Evolutionary conservation across 495 filamentous ascomycete species (phyloP), one percentile per base, ranked within the genome.

Genomic region (Trichoderma orchidacearum): DNA sequence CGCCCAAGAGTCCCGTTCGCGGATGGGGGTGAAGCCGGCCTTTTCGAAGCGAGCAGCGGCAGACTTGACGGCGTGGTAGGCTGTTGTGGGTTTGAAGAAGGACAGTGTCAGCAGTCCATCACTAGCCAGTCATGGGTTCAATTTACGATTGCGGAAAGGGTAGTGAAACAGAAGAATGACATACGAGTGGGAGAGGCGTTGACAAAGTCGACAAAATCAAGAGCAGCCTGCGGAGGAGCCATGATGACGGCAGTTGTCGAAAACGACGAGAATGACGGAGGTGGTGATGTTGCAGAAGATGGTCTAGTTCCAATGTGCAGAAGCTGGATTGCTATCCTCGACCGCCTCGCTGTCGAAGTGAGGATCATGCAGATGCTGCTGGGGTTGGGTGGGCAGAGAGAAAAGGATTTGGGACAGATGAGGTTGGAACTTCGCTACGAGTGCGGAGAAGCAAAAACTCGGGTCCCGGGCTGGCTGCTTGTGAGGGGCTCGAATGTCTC

Each of bases 141-240:
- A n/a, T n/a, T n/a, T n/a, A n/a, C n/a, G 13, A 15, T 31, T 27
- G 36, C 31, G 18, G 3, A 7, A 30, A 38, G 6, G 9, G 11
- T 29, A 2, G 30, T 41, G 56, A 52, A 6, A 27, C n/a, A n/a
- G n/a, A n/a, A 51, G 51, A 1, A 30, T 30, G 25, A 60, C 84
- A 59, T 81, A 98, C 93, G 92, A 58, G 91, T 95, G 12, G 94
- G 93, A 52, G 90, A 95, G 55, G 85, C 85, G 71, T 96, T 93
- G 67, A 98, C 84, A 74, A 95, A 98, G 67, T 87, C 85, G 63
- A 96, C 69, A 64, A 98, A 95, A 69, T 90, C 87, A 71, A 86
- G 72, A 53, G 87, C 90, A 54, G 82, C 75, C 30, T 79, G 70
- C 54, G 79, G 78, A 23, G 80, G 77, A 41, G 81, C 75, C 82